phyloP scores from a whole-genome alignment of 2,329 filamentous ascomycete genomes.

The Zarea fungicola region DNA sequence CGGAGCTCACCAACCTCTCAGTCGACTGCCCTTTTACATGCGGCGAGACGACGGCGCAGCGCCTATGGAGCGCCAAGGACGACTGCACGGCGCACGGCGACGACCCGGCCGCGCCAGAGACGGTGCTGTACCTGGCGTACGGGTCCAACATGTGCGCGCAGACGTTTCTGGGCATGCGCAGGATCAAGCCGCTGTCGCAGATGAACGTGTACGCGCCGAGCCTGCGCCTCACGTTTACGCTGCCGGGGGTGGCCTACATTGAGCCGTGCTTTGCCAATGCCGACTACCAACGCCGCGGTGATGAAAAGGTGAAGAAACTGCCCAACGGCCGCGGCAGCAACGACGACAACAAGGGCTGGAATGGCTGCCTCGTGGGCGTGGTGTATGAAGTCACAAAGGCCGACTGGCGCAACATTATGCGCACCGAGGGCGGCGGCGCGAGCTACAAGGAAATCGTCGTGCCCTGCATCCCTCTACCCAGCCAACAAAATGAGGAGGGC shows the following conservation, averaged over 20 bases:
- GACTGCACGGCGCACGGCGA: constrained; percentile 15
- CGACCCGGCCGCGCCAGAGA: constrained; percentile 29
- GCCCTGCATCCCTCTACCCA: constrained; percentile 67
- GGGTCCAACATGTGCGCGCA: constrained; percentile 81
- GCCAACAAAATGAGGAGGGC: neutral
- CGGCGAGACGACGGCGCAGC: constrained; percentile 24
- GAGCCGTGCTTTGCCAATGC: constrained; percentile 94
- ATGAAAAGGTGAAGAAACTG: neutral
- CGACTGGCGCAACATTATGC: constrained; percentile 83
- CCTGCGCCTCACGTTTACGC: constrained; percentile 74
- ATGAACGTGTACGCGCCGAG: constrained; percentile 77
- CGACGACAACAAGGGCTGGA: constrained; percentile 46
- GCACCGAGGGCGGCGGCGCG: constrained; percentile 81
- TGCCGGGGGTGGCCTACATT: constrained; percentile 76
- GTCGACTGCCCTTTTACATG: constrained; percentile 25
- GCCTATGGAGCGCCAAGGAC: constrained; percentile 26
- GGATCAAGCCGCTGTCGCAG: constrained; percentile 75
- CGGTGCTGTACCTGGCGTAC: constrained; percentile 79
- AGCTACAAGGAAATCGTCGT: constrained; percentile 82
- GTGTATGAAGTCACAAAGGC: constrained; percentile 86
- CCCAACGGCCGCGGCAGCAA: neutral
- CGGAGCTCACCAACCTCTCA: constrained; percentile 13
- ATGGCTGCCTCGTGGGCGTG: constrained; percentile 81
- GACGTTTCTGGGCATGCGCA: constrained; percentile 72
- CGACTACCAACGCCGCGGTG: constrained; percentile 36